phyloP scores from a whole-genome alignment of 768 basidiomycete species.

The Mycena venus region DNA sequence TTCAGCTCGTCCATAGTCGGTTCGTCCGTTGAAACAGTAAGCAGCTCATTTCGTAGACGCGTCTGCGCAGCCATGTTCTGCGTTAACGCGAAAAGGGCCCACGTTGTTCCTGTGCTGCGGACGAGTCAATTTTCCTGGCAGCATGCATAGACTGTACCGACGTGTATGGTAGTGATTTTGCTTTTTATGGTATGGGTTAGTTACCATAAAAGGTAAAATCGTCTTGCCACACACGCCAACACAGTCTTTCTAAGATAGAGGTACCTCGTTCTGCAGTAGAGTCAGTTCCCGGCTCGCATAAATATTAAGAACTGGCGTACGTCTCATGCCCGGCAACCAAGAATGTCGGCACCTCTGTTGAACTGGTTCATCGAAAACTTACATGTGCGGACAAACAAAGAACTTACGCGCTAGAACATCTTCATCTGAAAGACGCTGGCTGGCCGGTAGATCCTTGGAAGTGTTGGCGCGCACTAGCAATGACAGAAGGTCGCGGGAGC shows the following conservation, averaged over 20 bases:
- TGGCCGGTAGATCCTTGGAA: slow-evolving; percentile 67
- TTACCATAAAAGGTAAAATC: too few species aligned
- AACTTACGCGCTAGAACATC: slow-evolving; percentile 70
- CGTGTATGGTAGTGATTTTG: too few species aligned
- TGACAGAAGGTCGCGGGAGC: slow-evolving; percentile 68
- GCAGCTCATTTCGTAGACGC: slow-evolving; percentile 61
- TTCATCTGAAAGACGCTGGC: slow-evolving; percentile 69
- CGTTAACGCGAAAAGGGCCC: slow-evolving; percentile 61
- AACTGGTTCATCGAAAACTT: neutral
- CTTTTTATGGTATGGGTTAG: too few species aligned
- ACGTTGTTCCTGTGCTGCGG: slow-evolving; percentile 49
- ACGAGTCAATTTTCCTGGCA: neutral
- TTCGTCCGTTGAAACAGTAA: slow-evolving; percentile 51
- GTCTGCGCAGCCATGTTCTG: slow-evolving; percentile 55
- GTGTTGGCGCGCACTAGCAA: slow-evolving; percentile 75
- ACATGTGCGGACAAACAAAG: neutral
- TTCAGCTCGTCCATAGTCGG: slow-evolving; percentile 70
- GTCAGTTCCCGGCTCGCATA: neutral
- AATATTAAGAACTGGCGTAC: neutral
- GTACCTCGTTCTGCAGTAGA: neutral
- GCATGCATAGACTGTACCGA: too few species aligned
- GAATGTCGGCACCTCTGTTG: slow-evolving; percentile 71
- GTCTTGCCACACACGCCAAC: too few species aligned
- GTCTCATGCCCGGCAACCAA: slow-evolving; percentile 73
- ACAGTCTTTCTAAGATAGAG: too few species aligned